These are phyloP conservation scores for Aspergillus sp. DNA, from an alignment of 2,329 filamentous ascomycete species.

Conservation along the genomic window DNA sequence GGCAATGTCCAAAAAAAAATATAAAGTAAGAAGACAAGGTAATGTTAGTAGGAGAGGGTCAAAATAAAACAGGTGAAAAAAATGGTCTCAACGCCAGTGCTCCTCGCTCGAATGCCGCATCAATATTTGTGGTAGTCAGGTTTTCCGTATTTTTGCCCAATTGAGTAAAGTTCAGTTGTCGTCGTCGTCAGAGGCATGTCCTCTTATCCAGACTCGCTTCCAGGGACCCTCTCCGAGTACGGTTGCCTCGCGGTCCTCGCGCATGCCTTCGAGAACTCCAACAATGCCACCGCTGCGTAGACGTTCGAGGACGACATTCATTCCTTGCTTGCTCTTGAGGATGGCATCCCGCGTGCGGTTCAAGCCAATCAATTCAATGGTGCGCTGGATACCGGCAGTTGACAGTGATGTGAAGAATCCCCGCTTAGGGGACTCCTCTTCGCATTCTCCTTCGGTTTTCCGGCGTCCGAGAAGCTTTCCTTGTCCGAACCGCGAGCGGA, in stretches of 20 bases:
- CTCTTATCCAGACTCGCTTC: conserved; percentile 48
- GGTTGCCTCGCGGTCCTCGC: conserved; percentile 58
- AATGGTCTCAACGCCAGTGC: conserved; percentile 29
- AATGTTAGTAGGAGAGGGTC: conserved; percentile 29
- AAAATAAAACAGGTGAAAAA: conserved; percentile 18
- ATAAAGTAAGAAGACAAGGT: conserved; percentile 15
- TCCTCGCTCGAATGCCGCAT: conserved; percentile 32
- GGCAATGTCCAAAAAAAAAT: conserved; percentile 13
- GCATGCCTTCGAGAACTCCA: conserved; percentile 72
- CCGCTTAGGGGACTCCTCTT: conserved; percentile 57
- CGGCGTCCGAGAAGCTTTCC: conserved; percentile 53
- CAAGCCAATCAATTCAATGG: conserved; percentile 66
- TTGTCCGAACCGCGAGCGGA: conserved; percentile 65
- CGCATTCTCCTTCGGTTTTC: conserved; percentile 45
- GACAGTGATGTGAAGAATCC: conserved; percentile 65
- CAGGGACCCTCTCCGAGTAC: conserved; percentile 46
- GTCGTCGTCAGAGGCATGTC: conserved; percentile 36
- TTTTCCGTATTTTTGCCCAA: background rate
- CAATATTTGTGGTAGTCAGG: conserved; percentile 19
- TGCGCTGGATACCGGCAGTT: conserved; percentile 64
- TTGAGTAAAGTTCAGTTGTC: conserved; percentile 27
- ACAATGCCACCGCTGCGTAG: conserved; percentile 69
- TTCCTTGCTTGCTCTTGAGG: conserved; percentile 66
- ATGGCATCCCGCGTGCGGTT: conserved; percentile 64
- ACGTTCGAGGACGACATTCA: conserved; percentile 68